Conservation (phyloP, 306 rosid species). For the Vachellia collinsii region DNA sequence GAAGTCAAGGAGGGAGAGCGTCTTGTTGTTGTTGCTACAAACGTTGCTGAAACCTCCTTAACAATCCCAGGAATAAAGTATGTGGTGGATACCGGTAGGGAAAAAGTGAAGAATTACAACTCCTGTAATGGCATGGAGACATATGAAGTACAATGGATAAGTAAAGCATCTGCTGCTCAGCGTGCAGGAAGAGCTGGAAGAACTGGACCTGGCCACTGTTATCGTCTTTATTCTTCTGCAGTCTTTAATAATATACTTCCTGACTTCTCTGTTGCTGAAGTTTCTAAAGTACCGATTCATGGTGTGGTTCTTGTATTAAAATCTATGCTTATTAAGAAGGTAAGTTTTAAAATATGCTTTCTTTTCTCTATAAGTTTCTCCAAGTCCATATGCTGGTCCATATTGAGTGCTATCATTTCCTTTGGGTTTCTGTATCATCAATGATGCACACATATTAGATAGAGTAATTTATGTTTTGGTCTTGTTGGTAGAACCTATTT, state of each 20-base stretch:
- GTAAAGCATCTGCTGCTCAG: constrained; percentile 96
- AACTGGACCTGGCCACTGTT: constrained; percentile 89
- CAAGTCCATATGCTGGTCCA: constrained; percentile 24
- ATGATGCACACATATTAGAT: background rate
- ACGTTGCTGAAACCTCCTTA: constrained; percentile 96
- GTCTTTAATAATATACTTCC: constrained; percentile 68
- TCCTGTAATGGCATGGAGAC: constrained; percentile 81
- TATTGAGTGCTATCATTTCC: constrained; percentile 24
- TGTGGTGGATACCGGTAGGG: constrained; percentile 92
- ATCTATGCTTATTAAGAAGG: constrained; percentile 85
- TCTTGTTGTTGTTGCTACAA: constrained; percentile 87
- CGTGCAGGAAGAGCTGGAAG: constrained; percentile 94
- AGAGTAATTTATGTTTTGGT: background rate
- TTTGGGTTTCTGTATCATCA: background rate
- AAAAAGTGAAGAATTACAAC: constrained; percentile 80
- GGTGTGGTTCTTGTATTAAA: constrained; percentile 86
- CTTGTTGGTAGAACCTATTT: background rate
- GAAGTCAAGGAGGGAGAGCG: constrained; percentile 75
- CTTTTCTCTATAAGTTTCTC: constrained; percentile 13
- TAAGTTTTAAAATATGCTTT: constrained; percentile 35
- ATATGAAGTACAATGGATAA: constrained; percentile 82
- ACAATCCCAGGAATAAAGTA: constrained; percentile 93
- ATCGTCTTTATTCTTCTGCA: constrained; percentile 89
- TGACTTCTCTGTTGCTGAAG: constrained; percentile 76
- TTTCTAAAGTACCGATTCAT: constrained; percentile 81